These are phyloP conservation scores for Thuidium tamariscinum DNA, from an alignment of 225 moss, liverwort and hornwort species.

Conservation along the genomic window DNA sequence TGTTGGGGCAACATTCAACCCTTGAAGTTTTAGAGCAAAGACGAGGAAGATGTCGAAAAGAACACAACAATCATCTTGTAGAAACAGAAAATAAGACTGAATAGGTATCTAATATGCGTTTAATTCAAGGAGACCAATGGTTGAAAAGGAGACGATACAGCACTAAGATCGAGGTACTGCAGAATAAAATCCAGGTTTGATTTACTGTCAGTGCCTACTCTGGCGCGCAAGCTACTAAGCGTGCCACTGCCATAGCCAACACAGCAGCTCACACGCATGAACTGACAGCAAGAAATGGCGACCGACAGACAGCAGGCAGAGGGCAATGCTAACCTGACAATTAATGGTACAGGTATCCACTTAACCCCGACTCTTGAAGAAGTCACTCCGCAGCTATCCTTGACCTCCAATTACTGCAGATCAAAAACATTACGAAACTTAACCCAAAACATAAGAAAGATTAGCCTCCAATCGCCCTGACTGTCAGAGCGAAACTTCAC, in stretches of 20 bases:
- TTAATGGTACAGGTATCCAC: background rate
- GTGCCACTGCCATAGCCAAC: background rate
- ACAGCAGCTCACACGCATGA: slow-evolving; percentile 9
- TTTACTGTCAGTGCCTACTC: slow-evolving; percentile 4
- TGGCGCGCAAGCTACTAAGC: background rate
- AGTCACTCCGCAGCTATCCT: background rate
- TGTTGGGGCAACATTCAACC: too few species aligned
- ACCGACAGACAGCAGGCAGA: background rate
- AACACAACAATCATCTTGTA: background rate
- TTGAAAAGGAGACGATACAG: background rate
- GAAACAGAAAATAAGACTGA: too few species aligned
- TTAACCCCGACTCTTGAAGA: background rate
- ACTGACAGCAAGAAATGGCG: slow-evolving; percentile 12
- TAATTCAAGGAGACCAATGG: background rate
- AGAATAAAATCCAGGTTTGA: background rate
- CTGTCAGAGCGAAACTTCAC: background rate
- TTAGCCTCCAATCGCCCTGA: too few species aligned
- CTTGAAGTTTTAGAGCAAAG: fast-evolving
- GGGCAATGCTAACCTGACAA: background rate
- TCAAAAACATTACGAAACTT: too few species aligned
- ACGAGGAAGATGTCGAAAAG: background rate
- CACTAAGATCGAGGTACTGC: background rate
- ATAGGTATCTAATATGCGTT: background rate
- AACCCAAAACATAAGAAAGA: background rate
- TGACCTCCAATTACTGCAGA: background rate